phyloP scores from a whole-genome alignment of 225 moss, liverwort and hornwort genomes.

The Marchantia paleacea region DNA sequence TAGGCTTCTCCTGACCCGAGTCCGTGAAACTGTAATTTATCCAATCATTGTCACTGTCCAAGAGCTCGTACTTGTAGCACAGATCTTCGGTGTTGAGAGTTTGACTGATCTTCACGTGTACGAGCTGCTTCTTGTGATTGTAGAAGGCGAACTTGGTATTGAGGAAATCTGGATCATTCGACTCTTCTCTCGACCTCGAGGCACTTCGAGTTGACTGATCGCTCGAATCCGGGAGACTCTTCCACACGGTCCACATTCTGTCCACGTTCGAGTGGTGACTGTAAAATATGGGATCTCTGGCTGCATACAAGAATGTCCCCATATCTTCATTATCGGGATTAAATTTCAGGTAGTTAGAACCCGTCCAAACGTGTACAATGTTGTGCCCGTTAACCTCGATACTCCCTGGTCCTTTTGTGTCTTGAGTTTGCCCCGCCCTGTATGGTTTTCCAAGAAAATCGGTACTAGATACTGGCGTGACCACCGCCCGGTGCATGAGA shows the following conservation, averaged over 20 bases:
- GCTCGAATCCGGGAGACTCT: not conserved
- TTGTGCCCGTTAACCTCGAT: not conserved
- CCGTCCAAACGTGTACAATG: constrained; percentile 44
- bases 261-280: constrained; percentile 38
- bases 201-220: constrained; percentile 19
- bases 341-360: constrained; percentile 11
- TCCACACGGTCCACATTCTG: constrained; percentile 37
- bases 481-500: constrained; percentile 31
- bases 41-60: constrained; percentile 37
- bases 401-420: not conserved
- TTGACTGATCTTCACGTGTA: not conserved
- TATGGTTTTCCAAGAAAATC: constrained; percentile 34
- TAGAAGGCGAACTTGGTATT: constrained; percentile 2
- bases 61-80: not conserved
- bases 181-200: constrained; percentile 12
- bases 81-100: not conserved
- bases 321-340: constrained; percentile 34
- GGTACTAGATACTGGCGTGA: constrained; percentile 28
- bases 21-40: constrained; percentile 3
- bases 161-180: not conserved
- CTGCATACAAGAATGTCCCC: constrained; percentile 21
- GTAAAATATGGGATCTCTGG: constrained; percentile 37
- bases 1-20: constrained; percentile 9
- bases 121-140: not conserved
- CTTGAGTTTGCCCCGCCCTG: not conserved